Percentiles rank a stretch among this genome's conserved stretches.
These are phyloP conservation scores for Maudiozyma pseudohumilis DNA, from an alignment of 805 yeast species.

Conservation along the genomic window DNA sequence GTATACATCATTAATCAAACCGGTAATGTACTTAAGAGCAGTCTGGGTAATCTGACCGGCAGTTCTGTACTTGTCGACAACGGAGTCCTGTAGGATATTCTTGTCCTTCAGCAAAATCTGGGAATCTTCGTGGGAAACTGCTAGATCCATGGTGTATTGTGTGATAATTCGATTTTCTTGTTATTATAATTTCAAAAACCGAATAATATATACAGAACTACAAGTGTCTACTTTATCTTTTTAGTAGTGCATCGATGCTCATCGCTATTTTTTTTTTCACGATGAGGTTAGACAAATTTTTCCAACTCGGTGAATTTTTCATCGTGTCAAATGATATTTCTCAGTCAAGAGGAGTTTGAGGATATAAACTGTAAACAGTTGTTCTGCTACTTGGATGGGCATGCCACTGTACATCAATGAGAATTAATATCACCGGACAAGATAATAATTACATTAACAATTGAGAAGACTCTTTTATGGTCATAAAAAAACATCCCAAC, in stretches of 20 bases:
- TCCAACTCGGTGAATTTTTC: too few species aligned
- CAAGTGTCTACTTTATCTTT: background rate
- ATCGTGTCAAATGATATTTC: too few species aligned
- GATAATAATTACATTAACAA: too few species aligned
- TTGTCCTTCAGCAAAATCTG: slow-evolving; percentile 62
- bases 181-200: background rate
- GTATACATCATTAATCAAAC: slow-evolving; percentile 63
- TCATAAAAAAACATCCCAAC: too few species aligned
- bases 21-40: slow-evolving; percentile 54
- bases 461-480: too few species aligned
- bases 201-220: background rate
- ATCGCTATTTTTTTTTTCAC: slow-evolving; percentile 8
- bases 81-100: slow-evolving; percentile 51
- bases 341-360: too few species aligned
- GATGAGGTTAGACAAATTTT: too few species aligned
- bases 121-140: slow-evolving; percentile 65
- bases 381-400: too few species aligned
- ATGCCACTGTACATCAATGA: too few species aligned
- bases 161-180: background rate
- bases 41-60: slow-evolving; percentile 89
- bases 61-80: slow-evolving; percentile 71
- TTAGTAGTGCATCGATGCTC: slow-evolving; percentile 3
- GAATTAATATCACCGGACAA: too few species aligned
- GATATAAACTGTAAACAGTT: too few species aligned
- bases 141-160: slow-evolving; percentile 48